Conservation (phyloP, 805 yeast species). For the Pichia paraexigua region DNA sequence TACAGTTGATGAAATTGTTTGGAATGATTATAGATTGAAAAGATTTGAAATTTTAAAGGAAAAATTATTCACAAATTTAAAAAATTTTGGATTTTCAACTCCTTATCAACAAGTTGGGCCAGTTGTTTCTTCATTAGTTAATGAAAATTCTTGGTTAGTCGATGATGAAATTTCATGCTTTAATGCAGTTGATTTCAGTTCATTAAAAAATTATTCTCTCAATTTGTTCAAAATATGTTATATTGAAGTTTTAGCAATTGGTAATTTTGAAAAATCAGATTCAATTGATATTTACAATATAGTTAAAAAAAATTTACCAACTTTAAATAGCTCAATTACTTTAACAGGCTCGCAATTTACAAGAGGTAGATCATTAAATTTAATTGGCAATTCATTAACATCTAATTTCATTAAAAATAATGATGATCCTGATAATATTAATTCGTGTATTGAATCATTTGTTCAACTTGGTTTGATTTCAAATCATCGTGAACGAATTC, state of each 20-base stretch:
- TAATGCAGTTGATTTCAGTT: slow-evolving; percentile 41
- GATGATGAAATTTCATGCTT: slow-evolving; percentile 49
- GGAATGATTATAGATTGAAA: slow-evolving; percentile 34
- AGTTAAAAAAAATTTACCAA: slow-evolving; percentile 27
- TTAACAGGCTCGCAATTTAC: slow-evolving; percentile 38
- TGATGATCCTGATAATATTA: slow-evolving; percentile 64
- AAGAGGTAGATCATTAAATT: slow-evolving; percentile 34
- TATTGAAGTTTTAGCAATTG: slow-evolving; percentile 67
- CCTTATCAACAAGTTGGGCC: slow-evolving; percentile 76
- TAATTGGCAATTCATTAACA: slow-evolving; percentile 31
- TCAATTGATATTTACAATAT: slow-evolving; percentile 43
- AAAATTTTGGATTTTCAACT: slow-evolving; percentile 60
- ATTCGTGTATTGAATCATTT: slow-evolving; percentile 76
- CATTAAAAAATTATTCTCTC: slow-evolving; percentile 34
- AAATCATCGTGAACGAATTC: slow-evolving; percentile 37
- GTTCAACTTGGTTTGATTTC: slow-evolving; percentile 53
- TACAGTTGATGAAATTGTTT: slow-evolving; percentile 15
- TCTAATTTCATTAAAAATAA: slow-evolving; percentile 42
- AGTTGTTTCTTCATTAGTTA: slow-evolving; percentile 53
- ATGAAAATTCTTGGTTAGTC: slow-evolving; percentile 61
- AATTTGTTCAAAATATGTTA: slow-evolving; percentile 52
- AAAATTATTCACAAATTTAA: slow-evolving; percentile 50
- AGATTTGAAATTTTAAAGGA: slow-evolving; percentile 65
- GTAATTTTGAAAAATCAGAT: slow-evolving; percentile 53
- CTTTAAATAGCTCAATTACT: slow-evolving; percentile 24